Conservation (phyloP, 441 rosid species). For the Melastoma candidum region DNA sequence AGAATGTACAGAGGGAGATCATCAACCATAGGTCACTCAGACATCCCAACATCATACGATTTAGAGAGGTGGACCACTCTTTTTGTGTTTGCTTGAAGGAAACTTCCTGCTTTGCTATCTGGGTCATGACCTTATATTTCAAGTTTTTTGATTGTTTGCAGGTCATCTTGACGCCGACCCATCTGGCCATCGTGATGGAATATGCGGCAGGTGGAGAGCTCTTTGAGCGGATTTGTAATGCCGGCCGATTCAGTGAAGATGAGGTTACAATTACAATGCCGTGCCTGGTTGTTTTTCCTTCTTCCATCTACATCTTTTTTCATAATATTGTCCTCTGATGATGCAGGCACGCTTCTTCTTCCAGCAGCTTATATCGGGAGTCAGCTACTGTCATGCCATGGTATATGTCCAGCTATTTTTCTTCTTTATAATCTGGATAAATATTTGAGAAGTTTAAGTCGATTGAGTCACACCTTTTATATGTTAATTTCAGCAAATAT, state of each 20-base stretch:
- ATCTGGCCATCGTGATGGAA: conserved; percentile 99
- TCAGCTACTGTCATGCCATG: conserved; percentile 92
- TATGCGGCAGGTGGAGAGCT: conserved; percentile 98
- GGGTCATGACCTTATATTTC: conserved; percentile 5
- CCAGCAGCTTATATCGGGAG: conserved; percentile 98
- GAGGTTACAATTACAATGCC: conserved; percentile 40
- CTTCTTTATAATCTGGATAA: conserved; percentile 2
- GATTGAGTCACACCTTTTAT: conserved; percentile 2
- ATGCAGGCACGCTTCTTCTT: conserved; percentile 93
- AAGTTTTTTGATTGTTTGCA: conserved; percentile 11
- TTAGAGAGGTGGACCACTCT: conserved; percentile 60
- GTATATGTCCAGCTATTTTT: conserved; percentile 28
- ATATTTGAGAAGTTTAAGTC: conserved; percentile 7
- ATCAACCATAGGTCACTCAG: conserved; percentile 87
- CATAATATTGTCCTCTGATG: background rate
- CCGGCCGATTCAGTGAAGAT: conserved; percentile 97
- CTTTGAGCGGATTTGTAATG: conserved; percentile 89
- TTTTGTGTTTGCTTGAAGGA: background rate
- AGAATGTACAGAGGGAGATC: conserved; percentile 89
- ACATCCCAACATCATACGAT: conserved; percentile 95
- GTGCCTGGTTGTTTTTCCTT: background rate
- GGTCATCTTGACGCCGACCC: conserved; percentile 91
- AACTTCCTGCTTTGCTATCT: background rate
- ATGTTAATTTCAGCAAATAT: conserved; percentile 54
- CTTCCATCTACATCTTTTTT: background rate